Base-by-base conservation (phyloP, 192 early-diverging fungal genomes). In the Backusella luteola region DNA sequence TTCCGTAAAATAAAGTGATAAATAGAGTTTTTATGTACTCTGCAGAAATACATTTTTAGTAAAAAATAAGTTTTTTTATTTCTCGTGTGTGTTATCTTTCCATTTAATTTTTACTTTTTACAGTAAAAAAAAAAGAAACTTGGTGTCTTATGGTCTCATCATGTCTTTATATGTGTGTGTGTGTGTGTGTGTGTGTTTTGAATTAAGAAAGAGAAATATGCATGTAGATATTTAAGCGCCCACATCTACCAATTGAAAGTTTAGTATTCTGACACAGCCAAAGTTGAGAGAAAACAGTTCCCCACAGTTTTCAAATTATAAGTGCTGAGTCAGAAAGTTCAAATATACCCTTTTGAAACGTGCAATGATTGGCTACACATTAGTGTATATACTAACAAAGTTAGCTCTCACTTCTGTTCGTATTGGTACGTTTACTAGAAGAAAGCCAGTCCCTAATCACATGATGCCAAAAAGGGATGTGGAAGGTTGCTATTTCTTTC, bases 1-100 rank as follows among this genome's bases (percentile, higher is more conserved):
- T 59, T 75, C 12, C 71, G 75, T 69, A 80, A 56, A 63, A 59
- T 72, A 34, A 46, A 72, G 26, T 71, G 52, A 46, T 19, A 71
- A 69, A 69, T 49, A 49, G 15, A 49, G 19, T 49, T 49, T 39
- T 49, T n/a, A 49, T 49, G 46, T 49, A 14, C 42, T 44, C 15
- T 44, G 3, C 15, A 21, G 46, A 49, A n/a, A 19, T n/a, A n/a
- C 46, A n/a, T 49, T 49, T 49, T 49, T 49, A 49, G 46, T 7
- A 49, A 49, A 49, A 49, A 49, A 49, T 49, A 49, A 49, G 46
- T 17, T 49, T 49, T 19, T 49, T 21, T 49, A 21, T 53, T n/a
- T n/a, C 6, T 23, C n/a, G 52, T 53, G 52, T 53, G 52, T 53
- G 21, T 53, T 56, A 11, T 11, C 42, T 15, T 17, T 17, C 17